A percentile compares a stretch with the other conserved stretches of the same genome.
phyloP scores from a whole-genome alignment of 2,329 filamentous ascomycete genomes.

The Reticulascus tulasneorum region DNA sequence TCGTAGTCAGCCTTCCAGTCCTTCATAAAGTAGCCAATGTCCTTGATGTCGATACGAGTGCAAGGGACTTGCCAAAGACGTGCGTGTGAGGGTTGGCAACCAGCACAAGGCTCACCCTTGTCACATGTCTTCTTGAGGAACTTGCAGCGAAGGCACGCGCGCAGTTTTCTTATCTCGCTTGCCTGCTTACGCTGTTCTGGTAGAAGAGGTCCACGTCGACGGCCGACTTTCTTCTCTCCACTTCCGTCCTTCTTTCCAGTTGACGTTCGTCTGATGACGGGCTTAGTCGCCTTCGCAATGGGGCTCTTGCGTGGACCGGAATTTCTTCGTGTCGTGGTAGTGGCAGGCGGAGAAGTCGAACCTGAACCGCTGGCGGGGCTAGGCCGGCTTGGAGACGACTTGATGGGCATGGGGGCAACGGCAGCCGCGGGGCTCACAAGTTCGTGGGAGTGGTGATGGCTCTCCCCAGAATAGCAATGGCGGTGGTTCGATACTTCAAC shows the following conservation, averaged over 20 bases:
- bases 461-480: conserved; percentile 59
- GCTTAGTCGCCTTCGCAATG: conserved; percentile 76
- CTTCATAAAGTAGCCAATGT: conserved; percentile 98
- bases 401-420: conserved; percentile 66
- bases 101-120: conserved; percentile 92
- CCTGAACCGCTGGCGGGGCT: conserved; percentile 58
- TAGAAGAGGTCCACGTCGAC: conserved; percentile 81
- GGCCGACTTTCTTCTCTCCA: conserved; percentile 86
- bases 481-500: conserved; percentile 58
- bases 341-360: conserved; percentile 58
- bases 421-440: conserved; percentile 65
- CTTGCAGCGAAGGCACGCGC: conserved; percentile 92
- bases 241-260: conserved; percentile 74
- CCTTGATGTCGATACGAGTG: conserved; percentile 97
- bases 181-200: conserved; percentile 95
- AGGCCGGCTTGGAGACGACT: conserved; percentile 56
- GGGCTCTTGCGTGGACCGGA: conserved; percentile 72
- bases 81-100: conserved; percentile 92
- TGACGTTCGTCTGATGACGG: conserved; percentile 74
- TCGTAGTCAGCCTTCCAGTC: conserved; percentile 98
- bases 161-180: conserved; percentile 91
- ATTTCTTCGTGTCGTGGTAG: conserved; percentile 59
- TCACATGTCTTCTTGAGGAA: conserved; percentile 99
- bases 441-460: conserved; percentile 41
- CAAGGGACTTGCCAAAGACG: conserved; percentile 96